Evolutionary conservation across 768 basidiomycete species (phyloP).

Genomic region (Suillus weaverae): DNA sequence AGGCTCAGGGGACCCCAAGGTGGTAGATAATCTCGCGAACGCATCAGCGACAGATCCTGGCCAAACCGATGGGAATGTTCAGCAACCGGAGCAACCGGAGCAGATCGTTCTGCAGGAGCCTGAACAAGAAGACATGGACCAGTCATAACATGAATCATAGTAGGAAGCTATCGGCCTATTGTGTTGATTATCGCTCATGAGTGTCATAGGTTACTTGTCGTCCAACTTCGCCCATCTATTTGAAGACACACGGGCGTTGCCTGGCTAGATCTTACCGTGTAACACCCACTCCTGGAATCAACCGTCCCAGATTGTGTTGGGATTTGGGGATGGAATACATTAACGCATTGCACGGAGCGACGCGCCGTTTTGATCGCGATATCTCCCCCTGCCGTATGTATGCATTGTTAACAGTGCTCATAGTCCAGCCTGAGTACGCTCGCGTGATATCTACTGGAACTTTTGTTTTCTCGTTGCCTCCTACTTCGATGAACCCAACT

Average conservation of each 20-base stretch:
- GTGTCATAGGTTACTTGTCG: not conserved
- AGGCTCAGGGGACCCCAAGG: conserved; percentile 46
- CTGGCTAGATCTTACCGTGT: not conserved
- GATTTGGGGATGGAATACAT: not conserved
- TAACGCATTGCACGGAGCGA: not conserved
- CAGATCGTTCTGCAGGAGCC: conserved; percentile 42
- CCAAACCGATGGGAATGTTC: conserved; percentile 10
- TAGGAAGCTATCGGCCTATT: not conserved
- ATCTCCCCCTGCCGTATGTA: no score
- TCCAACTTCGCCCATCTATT: not conserved
- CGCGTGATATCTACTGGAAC: not conserved
- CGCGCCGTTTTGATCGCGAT: not conserved
- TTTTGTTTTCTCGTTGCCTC: not conserved
- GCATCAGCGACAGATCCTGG: conserved; percentile 8
- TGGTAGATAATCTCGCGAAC: conserved; percentile 12
- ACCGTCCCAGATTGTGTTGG: not conserved
- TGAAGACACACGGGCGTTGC: not conserved
- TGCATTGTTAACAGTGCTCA: no score
- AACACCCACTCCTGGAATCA: not conserved
- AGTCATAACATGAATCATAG: conserved; percentile 11
- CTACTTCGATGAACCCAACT: not conserved
- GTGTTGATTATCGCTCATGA: not conserved
- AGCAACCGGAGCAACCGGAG: conserved; percentile 15
- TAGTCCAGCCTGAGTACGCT: not conserved
- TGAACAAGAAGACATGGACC: conserved; percentile 45